A percentile compares a stretch with the other conserved stretches of the same genome.
Evolutionary conservation across 257 asterid genomes (phyloP).

Genomic region (Plantago ovata): DNA sequence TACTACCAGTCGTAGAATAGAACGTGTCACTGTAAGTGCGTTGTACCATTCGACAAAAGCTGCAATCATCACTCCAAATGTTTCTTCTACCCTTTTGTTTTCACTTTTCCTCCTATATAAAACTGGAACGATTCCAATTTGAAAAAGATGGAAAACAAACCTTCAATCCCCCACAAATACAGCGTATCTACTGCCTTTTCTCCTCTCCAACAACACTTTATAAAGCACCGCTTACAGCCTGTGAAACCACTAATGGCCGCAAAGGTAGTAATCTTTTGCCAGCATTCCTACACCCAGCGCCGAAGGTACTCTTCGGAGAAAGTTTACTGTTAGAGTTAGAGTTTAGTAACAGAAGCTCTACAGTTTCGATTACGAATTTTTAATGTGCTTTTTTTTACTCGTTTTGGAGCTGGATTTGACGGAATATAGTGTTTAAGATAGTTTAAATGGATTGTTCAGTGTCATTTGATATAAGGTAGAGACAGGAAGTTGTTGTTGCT

Average conservation of each 20-base stretch:
- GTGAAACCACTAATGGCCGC: slow-evolving; percentile 41
- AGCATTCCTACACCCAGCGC: slow-evolving; percentile 28
- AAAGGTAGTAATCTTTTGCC: slow-evolving; percentile 26
- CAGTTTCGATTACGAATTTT: background rate
- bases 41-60: slow-evolving; percentile 29
- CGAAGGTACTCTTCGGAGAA: no score
- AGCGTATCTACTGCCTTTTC: background rate
- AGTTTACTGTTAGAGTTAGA: no score
- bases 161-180: background rate
- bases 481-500: slow-evolving; percentile 1
- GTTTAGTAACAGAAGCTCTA: no score
- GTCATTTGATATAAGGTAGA: slow-evolving; percentile 54
- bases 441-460: slow-evolving; percentile 35
- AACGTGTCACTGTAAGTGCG: slow-evolving; percentile 14
- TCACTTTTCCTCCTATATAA: slow-evolving; percentile 23
- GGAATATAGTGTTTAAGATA: background rate
- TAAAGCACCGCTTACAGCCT: background rate
- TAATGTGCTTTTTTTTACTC: background rate
- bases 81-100: background rate
- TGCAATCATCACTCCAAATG: slow-evolving; percentile 10
- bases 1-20: slow-evolving; percentile 18
- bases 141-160: slow-evolving; percentile 9
- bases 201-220: slow-evolving; percentile 8
- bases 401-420: slow-evolving; percentile 16
- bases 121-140: slow-evolving; percentile 20